These are phyloP conservation scores for Solanum pinnatisectum DNA, from an alignment of 257 asterid species.

Conservation along the genomic window DNA sequence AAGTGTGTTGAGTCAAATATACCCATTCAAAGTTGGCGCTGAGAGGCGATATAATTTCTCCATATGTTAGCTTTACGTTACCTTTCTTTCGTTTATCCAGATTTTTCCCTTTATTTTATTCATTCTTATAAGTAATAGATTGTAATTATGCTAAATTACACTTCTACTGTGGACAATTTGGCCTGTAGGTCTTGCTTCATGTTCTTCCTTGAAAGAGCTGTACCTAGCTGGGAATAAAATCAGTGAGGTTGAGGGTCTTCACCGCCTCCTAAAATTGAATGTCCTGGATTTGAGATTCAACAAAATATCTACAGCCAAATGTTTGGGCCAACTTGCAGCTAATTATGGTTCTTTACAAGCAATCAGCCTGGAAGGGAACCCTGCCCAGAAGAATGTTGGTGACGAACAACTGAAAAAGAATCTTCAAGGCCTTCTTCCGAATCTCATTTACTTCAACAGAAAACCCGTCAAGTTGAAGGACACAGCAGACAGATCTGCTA, in stretches of 20 bases:
- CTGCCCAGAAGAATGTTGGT: slow-evolving; percentile 90
- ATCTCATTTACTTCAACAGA: slow-evolving; percentile 65
- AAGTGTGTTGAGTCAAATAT: background rate
- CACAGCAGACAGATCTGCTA: slow-evolving; percentile 52
- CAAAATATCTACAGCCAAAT: slow-evolving; percentile 84
- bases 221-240: slow-evolving; percentile 95
- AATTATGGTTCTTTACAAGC: slow-evolving; percentile 85
- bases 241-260: slow-evolving; percentile 97
- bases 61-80: background rate
- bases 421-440: slow-evolving; percentile 76
- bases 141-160: background rate
- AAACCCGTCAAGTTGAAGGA: slow-evolving; percentile 74
- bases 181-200: slow-evolving; percentile 71
- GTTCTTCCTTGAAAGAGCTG: slow-evolving; percentile 83
- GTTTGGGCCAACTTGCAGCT: slow-evolving; percentile 96
- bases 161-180: background rate
- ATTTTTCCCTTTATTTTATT: background rate
- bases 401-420: slow-evolving; percentile 76
- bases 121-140: background rate
- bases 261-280: slow-evolving; percentile 77
- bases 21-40: background rate
- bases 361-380: slow-evolving; percentile 89
- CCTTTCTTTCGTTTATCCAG: background rate
- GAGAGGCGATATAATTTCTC: background rate
- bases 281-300: slow-evolving; percentile 87